Evolutionary conservation across 2,329 filamentous ascomycete genomes (phyloP), one percentile per base, ranked within the genome.

Genomic region (Fusarium sp.): DNA sequence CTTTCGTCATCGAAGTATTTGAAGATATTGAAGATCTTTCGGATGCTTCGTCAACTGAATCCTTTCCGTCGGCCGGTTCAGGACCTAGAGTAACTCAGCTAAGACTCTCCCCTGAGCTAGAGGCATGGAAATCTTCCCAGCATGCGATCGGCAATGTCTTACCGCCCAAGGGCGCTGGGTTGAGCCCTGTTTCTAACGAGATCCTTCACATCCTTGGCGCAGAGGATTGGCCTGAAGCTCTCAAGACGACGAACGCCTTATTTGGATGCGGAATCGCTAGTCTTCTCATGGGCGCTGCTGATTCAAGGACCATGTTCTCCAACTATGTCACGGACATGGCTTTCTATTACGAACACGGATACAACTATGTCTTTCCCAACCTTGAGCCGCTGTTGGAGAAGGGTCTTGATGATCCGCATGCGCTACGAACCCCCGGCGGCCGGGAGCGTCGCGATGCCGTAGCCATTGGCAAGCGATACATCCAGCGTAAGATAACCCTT

Each of bases 271-370:
- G 75, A 2, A 76, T 76, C 30, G 75, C 75, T 30, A 76, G 75
- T 51, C 55, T 76, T 13, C 64, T 76, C 15, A 76, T 76, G 75
- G 75, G 75, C 17, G 75, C 75, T 4, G 74, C 75, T 5, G 75
- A 76, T 18, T 62, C 59, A 10, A 13, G 10, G 9, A 77, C 75
- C 57, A 77, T 77, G 75, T 76, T 76, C 60, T 77, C 75, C 39
- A 76, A 76, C 47, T 76, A 76, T 26, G 72, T 77, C 5, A 76
- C 75, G 0, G 75, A 76, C 47, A 76, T 76, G 75, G 75, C 70
- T 0, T 76, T 76, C 4, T 76, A 76, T 62, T 76, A 76, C 32
- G 75, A 76, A 36, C 75, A 76, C 38, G 75, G 75, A 15, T 76
- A 76, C 62, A 76, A 76, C 64, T 77, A 76, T 15, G 72, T 76